Base-by-base conservation (phyloP, 2,329 filamentous ascomycete species). In the Hypoxylon sp. region DNA sequence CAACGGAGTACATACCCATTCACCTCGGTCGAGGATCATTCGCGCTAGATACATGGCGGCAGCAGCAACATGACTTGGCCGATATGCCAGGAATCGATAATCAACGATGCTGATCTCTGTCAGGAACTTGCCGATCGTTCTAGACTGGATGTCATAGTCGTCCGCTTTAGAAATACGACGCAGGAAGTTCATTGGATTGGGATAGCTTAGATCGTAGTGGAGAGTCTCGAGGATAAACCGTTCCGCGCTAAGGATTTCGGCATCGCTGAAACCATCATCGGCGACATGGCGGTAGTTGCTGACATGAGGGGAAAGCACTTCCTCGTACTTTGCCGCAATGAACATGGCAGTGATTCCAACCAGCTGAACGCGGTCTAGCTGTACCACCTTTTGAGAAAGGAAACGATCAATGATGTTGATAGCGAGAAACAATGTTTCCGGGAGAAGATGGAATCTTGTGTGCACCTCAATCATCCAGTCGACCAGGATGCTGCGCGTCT, bases 151-250 rank as follows among this genome's bases (percentile, higher is more conserved):
- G 79, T 99, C 94, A 81, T 99, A 99, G 84, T 97, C 95, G 82
- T 99, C 96, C 74, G 95, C 96, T 85, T 99, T 99, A 65, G 94
- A 98, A 79, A 99, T 97, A 71, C 96, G 92, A 69, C 95, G 92
- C 64, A 99, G 88, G 83, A 99, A 99, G 86, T 99, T 99, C 95
- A 99, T 99, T 20, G 95, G 95, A 80, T 99, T 99, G 59, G 95
- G 95, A 76, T 97, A 99, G 83, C 94, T 97, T 68, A 99, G 88
- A 77, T 99, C 94, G 78, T 97, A 99, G 81, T 97, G 91, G 65
- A 99, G 87, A 5, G 93, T 93, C 69, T 88, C 87, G 54, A 99
- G 89, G 69, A 99, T 90, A 77, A 96, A 97, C 70, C 95, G 91
- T 80, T 99, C 95, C n/a, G 95, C 95, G 75, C 92, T 94, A 39